Evolutionary conservation across 805 yeast species (phyloP).

Genomic region (Ogataea glucozyma): DNA sequence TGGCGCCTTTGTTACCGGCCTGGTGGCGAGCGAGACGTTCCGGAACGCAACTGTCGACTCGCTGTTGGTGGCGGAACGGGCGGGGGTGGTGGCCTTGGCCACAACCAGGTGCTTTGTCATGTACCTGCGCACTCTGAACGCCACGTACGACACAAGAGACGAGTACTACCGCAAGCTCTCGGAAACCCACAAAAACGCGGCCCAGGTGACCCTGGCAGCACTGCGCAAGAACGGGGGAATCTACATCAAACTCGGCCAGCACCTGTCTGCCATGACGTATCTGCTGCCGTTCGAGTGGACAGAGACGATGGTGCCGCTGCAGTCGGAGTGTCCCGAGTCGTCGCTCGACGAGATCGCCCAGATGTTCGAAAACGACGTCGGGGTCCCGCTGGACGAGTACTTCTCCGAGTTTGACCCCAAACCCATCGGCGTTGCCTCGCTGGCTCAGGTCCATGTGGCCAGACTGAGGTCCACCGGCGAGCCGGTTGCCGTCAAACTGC

Average conservation of each 20-base stretch:
- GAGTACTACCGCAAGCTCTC: slow-evolving; percentile 54
- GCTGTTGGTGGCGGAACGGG: slow-evolving; percentile 46
- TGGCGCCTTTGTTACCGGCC: slow-evolving; percentile 13
- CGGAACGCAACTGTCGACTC: slow-evolving; percentile 38
- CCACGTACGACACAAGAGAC: slow-evolving; percentile 42
- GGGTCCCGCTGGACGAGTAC: slow-evolving; percentile 55
- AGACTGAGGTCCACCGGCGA: slow-evolving; percentile 51
- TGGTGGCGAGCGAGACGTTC: slow-evolving; percentile 36
- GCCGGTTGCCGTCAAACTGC: slow-evolving; percentile 90
- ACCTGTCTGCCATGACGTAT: slow-evolving; percentile 88
- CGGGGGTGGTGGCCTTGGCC: slow-evolving; percentile 66
- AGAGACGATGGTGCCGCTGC: slow-evolving; percentile 86
- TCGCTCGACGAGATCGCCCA: slow-evolving; percentile 64
- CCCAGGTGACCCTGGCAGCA: slow-evolving; percentile 74
- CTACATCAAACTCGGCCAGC: slow-evolving; percentile 94
- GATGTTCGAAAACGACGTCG: slow-evolving; percentile 71
- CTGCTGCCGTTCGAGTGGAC: slow-evolving; percentile 94
- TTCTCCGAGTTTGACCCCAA: slow-evolving; percentile 64
- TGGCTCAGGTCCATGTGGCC: slow-evolving; percentile 94
- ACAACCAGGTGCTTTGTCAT: slow-evolving; percentile 70
- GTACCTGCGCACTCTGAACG: slow-evolving; percentile 58
- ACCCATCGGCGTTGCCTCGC: slow-evolving; percentile 94
- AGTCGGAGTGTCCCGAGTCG: slow-evolving; percentile 85
- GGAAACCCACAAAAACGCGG: slow-evolving; percentile 73
- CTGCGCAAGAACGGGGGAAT: slow-evolving; percentile 87